Percentiles rank a stretch among this genome's conserved stretches.
These are phyloP conservation scores for Sungouiozyma intestinalis DNA, from an alignment of 805 yeast species.

Conservation along the genomic window DNA sequence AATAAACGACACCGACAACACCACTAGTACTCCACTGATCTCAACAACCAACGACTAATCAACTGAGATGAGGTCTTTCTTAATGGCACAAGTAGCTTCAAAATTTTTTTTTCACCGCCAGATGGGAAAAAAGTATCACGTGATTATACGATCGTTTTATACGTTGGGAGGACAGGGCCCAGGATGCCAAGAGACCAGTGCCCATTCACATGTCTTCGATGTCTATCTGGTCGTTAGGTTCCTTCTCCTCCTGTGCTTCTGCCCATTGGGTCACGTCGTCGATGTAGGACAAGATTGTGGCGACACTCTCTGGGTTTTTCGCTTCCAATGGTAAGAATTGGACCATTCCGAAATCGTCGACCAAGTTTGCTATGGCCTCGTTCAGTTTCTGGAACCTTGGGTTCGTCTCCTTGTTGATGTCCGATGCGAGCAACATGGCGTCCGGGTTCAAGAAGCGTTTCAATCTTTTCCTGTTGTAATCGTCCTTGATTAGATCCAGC, in stretches of 20 bases:
- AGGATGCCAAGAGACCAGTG: no score
- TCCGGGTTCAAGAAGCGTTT: conserved; percentile 87
- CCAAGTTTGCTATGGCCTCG: conserved; percentile 74
- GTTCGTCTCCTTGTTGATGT: conserved; percentile 34
- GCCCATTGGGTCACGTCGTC: conserved; percentile 98
- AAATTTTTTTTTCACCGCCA: background rate
- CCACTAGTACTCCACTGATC: background rate
- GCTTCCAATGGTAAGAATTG: conserved; percentile 88
- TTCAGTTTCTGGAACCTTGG: conserved; percentile 64
- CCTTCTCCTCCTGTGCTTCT: conserved; percentile 93
- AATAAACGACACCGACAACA: background rate
- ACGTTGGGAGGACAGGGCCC: background rate
- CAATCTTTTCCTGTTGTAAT: conserved; percentile 61
- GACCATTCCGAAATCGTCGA: conserved; percentile 98
- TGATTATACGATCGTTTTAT: background rate
- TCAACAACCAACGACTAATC: background rate
- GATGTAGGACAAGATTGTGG: conserved; percentile 77
- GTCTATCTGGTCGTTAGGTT: conserved; percentile 70
- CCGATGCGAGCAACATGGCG: conserved; percentile 56
- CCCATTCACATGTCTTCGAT: conserved; percentile 35
- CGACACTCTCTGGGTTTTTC: conserved; percentile 62
- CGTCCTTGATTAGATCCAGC: conserved; percentile 74
- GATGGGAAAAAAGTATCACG: no score
- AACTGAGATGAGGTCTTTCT: background rate
- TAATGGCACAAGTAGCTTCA: background rate